Evolutionary conservation across 1,284 basidiomycete species (phyloP).

Genomic region (Leccinum fallax): DNA sequence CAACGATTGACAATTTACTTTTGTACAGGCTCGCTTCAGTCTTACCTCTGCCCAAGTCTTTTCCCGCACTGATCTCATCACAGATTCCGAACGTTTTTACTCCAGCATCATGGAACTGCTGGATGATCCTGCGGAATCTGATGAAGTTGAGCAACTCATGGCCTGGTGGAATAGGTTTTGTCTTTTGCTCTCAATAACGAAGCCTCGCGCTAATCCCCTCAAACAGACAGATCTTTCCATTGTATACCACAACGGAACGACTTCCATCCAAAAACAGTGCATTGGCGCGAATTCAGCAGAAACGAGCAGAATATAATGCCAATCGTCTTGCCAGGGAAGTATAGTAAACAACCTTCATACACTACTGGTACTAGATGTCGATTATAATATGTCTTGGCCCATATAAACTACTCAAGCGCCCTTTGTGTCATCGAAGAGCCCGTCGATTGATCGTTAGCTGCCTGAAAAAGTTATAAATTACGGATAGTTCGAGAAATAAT

Average conservation of each 20-base stretch:
- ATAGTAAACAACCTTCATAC: no score
- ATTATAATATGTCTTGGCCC: no score
- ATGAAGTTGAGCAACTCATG: neutral
- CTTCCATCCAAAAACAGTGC: neutral
- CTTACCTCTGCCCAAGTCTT: neutral
- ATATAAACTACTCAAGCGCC: no score
- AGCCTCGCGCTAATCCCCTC: neutral
- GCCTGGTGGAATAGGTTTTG: neutral
- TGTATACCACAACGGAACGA: neutral
- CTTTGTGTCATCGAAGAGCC: no score
- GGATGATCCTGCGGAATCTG: neutral
- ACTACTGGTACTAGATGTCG: no score
- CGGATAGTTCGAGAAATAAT: no score
- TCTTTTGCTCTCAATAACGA: neutral
- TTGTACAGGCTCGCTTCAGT: neutral
- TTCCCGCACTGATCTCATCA: neutral
- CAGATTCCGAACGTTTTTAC: neutral
- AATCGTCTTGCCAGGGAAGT: neutral
- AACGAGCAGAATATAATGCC: neutral
- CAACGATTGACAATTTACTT: no score
- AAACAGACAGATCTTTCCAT: neutral
- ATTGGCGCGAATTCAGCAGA: neutral
- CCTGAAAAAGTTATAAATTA: no score
- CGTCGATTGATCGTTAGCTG: no score
- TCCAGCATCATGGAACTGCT: neutral